Conservation (phyloP, 192 early-diverging fungal genomes). For the Entomortierella parvispora region DNA sequence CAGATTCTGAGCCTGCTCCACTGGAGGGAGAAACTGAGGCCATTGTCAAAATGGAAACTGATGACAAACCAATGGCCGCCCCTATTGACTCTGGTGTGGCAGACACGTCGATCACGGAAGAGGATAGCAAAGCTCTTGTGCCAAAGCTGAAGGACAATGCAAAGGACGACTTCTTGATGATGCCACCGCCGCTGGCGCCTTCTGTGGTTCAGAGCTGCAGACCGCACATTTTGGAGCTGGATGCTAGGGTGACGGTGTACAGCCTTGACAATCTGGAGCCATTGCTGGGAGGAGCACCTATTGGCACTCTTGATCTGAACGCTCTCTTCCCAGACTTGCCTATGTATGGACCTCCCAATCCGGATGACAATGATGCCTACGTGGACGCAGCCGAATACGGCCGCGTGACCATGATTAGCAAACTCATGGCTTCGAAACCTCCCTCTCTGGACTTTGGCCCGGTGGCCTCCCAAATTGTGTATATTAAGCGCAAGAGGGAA, state of each 20-base stretch:
- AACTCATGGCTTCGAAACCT: constrained; percentile 36
- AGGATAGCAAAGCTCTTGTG: constrained; percentile 30
- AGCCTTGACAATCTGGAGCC: constrained; percentile 47
- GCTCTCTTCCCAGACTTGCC: constrained; percentile 62
- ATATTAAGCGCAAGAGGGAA: constrained; percentile 44
- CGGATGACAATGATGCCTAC: constrained; percentile 63
- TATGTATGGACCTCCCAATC: constrained; percentile 62
- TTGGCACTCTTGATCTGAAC: constrained; percentile 46
- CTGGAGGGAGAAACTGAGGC: constrained; percentile 23
- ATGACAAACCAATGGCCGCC: constrained; percentile 20
- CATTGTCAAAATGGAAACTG: constrained; percentile 32
- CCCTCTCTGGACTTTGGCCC: constrained; percentile 43
- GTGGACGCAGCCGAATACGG: constrained; percentile 65
- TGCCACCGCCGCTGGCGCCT: constrained; percentile 56
- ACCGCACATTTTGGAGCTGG: constrained; percentile 45
- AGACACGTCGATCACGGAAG: constrained; percentile 3
- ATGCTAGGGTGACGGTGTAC: constrained; percentile 44
- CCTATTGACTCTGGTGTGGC: constrained; percentile 2
- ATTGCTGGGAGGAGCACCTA: constrained; percentile 33
- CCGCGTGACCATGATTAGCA: constrained; percentile 55
- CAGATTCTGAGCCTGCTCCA: constrained; percentile 1
- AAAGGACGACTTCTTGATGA: constrained; percentile 51
- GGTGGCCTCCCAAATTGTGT: constrained; percentile 37
- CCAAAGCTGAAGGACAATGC: constrained; percentile 38
- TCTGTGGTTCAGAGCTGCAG: constrained; percentile 52